Conservation (phyloP, 164 flowering plant genomes). For the Tetrastigma voinierianum region DNA sequence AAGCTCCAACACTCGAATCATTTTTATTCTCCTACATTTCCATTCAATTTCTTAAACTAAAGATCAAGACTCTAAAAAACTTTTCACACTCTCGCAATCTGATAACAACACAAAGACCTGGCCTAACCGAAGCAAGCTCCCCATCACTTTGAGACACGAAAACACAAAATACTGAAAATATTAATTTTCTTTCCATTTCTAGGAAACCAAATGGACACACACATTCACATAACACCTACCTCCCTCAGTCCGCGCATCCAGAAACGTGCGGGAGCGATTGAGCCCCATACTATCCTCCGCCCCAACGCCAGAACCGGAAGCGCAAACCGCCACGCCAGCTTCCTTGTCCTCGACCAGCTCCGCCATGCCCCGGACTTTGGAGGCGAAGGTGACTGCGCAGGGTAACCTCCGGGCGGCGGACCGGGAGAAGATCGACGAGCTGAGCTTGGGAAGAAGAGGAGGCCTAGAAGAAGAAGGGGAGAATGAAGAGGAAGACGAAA, state of each 20-base stretch:
- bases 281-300: slow-evolving; percentile 4
- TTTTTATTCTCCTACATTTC: no score
- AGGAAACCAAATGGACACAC: neutral
- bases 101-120: no score
- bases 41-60: no score
- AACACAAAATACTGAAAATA: no score
- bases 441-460: slow-evolving; percentile 3
- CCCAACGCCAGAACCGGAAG: slow-evolving; percentile 12
- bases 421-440: slow-evolving; percentile 2
- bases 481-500: slow-evolving; percentile 4
- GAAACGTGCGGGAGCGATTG: slow-evolving; percentile 39
- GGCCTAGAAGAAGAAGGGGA: slow-evolving; percentile 9
- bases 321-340: slow-evolving; percentile 6
- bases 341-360: slow-evolving; percentile 42
- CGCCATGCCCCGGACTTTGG: slow-evolving; percentile 34
- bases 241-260: slow-evolving; percentile 44
- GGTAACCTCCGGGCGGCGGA: slow-evolving; percentile 6
- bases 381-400: slow-evolving; percentile 7
- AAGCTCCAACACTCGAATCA: no score
- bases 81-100: no score
- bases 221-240: slow-evolving; percentile 24
- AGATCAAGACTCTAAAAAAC: no score
- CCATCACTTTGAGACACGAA: no score
- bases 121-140: no score
- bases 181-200: neutral